A percentile compares a stretch with the other conserved stretches of the same genome.
These are phyloP conservation scores for Nicotiana tomentosiformis DNA, from an alignment of 257 asterid species.

Conservation along the genomic window DNA sequence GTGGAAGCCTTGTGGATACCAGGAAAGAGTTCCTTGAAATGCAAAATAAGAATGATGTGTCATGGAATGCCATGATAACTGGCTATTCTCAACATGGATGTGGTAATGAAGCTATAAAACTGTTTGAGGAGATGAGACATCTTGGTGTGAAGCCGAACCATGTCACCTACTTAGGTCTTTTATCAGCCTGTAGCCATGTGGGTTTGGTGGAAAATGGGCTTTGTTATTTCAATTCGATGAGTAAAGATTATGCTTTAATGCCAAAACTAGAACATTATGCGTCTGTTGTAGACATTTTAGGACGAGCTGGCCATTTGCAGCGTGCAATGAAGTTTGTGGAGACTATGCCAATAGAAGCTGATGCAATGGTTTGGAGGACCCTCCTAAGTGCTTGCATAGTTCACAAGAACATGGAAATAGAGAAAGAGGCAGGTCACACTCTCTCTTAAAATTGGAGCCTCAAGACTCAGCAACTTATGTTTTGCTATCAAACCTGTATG, in stretches of 20 bases:
- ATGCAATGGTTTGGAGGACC: conserved; percentile 94
- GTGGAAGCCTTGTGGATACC: conserved; percentile 66
- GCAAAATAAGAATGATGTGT: conserved; percentile 61
- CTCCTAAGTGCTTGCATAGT: conserved; percentile 80
- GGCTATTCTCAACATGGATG: conserved; percentile 87
- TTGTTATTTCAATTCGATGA: conserved; percentile 61
- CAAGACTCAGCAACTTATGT: conserved; percentile 76
- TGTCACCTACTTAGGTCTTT: too few relatives aligned
- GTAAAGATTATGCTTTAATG: conserved; percentile 40
- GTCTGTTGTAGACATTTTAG: conserved; percentile 78
- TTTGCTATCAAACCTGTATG: conserved; percentile 72
- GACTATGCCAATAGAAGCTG: conserved; percentile 72
- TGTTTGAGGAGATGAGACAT: conserved; percentile 61
- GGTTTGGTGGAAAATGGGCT: conserved; percentile 78
- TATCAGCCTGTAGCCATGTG: conserved; percentile 87
- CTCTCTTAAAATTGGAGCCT: conserved; percentile 67
- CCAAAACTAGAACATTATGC: conserved; percentile 81
- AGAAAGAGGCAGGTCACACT: conserved; percentile 60
- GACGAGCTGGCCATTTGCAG: conserved; percentile 64
- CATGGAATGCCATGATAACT: conserved; percentile 90
- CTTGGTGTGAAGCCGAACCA: conserved; percentile 49
- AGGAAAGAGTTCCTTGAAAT: conserved; percentile 50
- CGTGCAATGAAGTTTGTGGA: conserved; percentile 67
- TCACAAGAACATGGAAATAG: conserved; percentile 65
- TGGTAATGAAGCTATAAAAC: conserved; percentile 60